phyloP scores from a whole-genome alignment of 2,329 filamentous ascomycete genomes.

The Hypoxylon sp. region DNA sequence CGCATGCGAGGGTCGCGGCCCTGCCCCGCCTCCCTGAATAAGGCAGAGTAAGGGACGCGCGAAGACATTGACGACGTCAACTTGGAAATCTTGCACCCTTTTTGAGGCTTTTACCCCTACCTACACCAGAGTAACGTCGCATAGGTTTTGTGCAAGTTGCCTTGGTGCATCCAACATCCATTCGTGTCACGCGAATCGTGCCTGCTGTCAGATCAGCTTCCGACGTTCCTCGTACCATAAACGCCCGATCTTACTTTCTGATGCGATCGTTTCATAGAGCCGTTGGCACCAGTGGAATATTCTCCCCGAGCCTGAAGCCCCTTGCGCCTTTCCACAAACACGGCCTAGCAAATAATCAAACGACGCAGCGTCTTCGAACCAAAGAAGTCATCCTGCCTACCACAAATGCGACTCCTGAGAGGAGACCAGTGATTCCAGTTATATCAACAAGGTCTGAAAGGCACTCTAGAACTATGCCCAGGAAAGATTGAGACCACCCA shows the following conservation, averaged over 20 bases:
- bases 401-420: neutral
- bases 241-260: neutral
- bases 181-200: neutral
- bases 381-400: neutral
- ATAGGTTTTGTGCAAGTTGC: neutral
- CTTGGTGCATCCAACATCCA: neutral
- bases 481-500: neutral
- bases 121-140: neutral
- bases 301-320: neutral
- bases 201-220: neutral
- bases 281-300: neutral
- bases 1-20: no score
- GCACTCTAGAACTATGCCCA: neutral
- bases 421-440: no score
- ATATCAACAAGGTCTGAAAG: neutral
- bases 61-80: no score
- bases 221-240: neutral
- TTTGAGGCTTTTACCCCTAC: no score
- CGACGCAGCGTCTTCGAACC: neutral
- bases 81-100: no score
- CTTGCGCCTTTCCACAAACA: neutral
- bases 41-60: no score
- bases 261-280: neutral
- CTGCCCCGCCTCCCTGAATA: no score
- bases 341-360: neutral